A percentile compares a stretch with the other conserved stretches of the same genome.
phyloP scores from a whole-genome alignment of 169 alveolate species.

The Amoebophrya sp. region DNA sequence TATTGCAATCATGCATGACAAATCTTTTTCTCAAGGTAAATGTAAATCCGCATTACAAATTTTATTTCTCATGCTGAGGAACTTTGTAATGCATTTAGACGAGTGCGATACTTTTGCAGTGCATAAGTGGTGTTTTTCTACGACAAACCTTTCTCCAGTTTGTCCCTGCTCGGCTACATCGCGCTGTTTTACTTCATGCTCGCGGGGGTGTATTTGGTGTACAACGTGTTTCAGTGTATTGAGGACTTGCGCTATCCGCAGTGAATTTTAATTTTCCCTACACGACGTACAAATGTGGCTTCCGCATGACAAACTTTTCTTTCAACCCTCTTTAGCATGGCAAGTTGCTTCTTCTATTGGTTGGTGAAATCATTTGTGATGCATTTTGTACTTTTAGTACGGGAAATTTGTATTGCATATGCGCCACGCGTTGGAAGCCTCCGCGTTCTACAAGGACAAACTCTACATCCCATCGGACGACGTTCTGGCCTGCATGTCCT shows the following conservation, averaged over 20 bases:
- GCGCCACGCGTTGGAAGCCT: not conserved
- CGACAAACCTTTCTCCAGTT: conserved; percentile 24
- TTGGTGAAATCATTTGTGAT: not conserved
- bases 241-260: too few species aligned
- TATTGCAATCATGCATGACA: too few species aligned
- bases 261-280: too few species aligned
- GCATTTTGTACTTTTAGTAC: not conserved
- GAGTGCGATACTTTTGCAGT: too few species aligned
- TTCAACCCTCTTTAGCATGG: too few species aligned
- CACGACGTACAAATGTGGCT: too few species aligned
- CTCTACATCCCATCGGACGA: conserved; percentile 37
- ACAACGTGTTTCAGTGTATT: not conserved
- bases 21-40: too few species aligned
- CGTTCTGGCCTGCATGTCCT: conserved; percentile 32
- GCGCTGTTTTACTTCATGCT: conserved; percentile 27
- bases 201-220: not conserved
- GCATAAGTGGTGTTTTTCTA: conserved; percentile 22
- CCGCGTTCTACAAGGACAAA: conserved; percentile 19
- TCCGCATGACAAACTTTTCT: too few species aligned
- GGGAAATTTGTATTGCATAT: conserved; percentile 27
- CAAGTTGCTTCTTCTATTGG: too few species aligned
- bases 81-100: too few species aligned
- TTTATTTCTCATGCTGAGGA: too few species aligned
- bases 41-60: too few species aligned
- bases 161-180: conserved; percentile 18